These are phyloP conservation scores for Penicillium sp. DNA, from an alignment of 2,329 filamentous ascomycete genomes.

Conservation along the genomic window DNA sequence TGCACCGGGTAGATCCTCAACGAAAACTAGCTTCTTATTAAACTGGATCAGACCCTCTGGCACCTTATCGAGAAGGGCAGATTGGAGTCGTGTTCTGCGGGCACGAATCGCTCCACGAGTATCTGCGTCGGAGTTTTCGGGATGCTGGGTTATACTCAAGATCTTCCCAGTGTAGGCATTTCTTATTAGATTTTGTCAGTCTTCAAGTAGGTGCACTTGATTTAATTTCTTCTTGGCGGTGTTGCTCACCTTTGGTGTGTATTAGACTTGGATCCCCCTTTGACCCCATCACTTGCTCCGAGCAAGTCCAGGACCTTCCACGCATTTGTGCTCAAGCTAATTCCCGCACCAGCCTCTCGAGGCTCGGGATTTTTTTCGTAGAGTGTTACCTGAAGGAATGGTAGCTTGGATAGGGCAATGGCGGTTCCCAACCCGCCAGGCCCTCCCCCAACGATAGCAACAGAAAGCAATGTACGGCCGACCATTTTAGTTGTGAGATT, in stretches of 20 bases:
- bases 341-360: conserved; percentile 52
- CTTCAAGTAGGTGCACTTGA: neutral
- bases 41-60: conserved; percentile 47
- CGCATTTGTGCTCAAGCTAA: conserved; percentile 48
- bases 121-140: conserved; percentile 12
- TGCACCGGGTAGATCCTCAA: conserved; percentile 39
- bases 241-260: conserved; percentile 16
- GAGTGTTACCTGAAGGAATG: conserved; percentile 44
- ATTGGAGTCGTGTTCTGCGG: conserved; percentile 46
- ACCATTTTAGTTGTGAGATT: conserved; percentile 6
- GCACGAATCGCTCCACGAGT: conserved; percentile 26
- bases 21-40: conserved; percentile 44
- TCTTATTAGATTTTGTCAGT: neutral
- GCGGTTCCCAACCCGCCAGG: conserved; percentile 46
- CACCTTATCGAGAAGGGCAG: conserved; percentile 51
- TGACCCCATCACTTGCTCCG: conserved; percentile 43
- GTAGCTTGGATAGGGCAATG: conserved; percentile 46
- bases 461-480: conserved; percentile 5
- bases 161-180: conserved; percentile 16
- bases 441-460: conserved; percentile 43
- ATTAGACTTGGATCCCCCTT: conserved; percentile 35
- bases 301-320: conserved; percentile 52
- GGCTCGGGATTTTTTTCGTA: conserved; percentile 50
- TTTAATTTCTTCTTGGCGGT: neutral
- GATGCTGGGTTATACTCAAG: conserved; percentile 25